Evolutionary conservation across 192 early-diverging fungal species (phyloP), one percentile per base, ranked within the genome.

Genomic region (Coemansia sp.): DNA sequence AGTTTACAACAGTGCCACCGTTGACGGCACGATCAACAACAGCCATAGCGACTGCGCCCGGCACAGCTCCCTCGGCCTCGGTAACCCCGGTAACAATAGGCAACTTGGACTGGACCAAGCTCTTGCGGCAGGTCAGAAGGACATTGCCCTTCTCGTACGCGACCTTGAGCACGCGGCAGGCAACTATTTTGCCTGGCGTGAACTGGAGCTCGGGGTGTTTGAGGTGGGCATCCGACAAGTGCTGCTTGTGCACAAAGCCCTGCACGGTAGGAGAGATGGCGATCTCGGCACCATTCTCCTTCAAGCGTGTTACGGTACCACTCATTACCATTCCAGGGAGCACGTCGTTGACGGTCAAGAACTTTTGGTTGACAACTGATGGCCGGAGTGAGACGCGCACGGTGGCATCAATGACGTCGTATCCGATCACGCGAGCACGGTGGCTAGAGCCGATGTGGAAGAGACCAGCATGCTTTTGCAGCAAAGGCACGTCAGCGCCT

Each of bases 141-240:
- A 97, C 74, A 48, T 87, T 89, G 67, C 85, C 74, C 15, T 87
- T 78, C 9, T 73, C 84, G 2, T 75, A 34, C 51, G 90, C 76
- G 7, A 87, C 85, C 12, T 71, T 78, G 36, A 94, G 69, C 55
- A 98, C 89, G 25, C 88, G 85, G 77, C 91, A 93, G 69, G 88
- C 88, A 61, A 95, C 77, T 34, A 75, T 70, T 72, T 94, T 90
- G 14, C 93, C 94, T 6, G 86, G 73, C 62, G 86, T 87, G 77
- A 95, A 94, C 59, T 84, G 79, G 38, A 89, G 87, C 27, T 84
- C 77, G 7, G 92, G 85, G 65, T 92, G 84, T 55, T 85, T 87
- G 17, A 95, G 77, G 19, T 81, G 78, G 3, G 85, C 83, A 72
- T 98, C 95, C 5, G 92, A 82, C 63, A 96, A 79, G 64, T 98